A percentile compares a stretch with the other conserved stretches of the same genome.
Conservation (phyloP, 371 early-diverging fungal genomes). For the Mucor sp. region DNA sequence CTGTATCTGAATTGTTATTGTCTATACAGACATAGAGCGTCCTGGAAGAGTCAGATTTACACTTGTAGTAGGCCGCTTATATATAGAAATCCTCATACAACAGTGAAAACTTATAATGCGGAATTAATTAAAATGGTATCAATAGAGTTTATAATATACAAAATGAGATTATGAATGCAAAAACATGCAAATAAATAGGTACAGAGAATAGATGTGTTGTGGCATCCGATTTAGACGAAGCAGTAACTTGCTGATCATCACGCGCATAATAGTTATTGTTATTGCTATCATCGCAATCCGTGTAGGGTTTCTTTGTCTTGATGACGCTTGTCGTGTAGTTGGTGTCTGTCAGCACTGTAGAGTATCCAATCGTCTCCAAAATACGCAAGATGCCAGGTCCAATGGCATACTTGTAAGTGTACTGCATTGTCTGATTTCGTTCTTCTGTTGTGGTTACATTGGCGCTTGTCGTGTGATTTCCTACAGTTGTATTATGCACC, state of each 20-base stretch:
- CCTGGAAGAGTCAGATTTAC: no score
- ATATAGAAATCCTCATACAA: no score
- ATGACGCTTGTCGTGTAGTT: slow-evolving; percentile 21
- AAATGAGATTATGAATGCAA: neutral
- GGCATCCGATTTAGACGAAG: neutral
- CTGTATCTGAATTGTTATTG: no score
- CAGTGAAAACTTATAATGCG: no score
- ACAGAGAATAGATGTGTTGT: neutral
- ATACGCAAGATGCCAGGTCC: slow-evolving; percentile 42
- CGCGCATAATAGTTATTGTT: neutral
- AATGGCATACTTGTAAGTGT: slow-evolving; percentile 27
- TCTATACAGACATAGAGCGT: no score
- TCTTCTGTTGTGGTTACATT: neutral
- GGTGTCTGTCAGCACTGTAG: slow-evolving; percentile 34
- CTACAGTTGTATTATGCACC: slow-evolving; percentile 6
- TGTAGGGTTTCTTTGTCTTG: slow-evolving; percentile 15
- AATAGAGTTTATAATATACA: neutral
- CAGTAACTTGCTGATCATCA: neutral
- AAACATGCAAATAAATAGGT: neutral
- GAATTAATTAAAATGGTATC: no score
- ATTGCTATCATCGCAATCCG: slow-evolving; percentile 14
- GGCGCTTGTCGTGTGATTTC: slow-evolving; percentile 1
- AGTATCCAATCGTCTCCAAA: slow-evolving; percentile 39
- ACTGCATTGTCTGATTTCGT: neutral
- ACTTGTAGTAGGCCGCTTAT: no score